Percentiles rank a stretch among this genome's conserved stretches.
phyloP scores from a whole-genome alignment of 495 filamentous ascomycete species.

The Aspergillus diversus region DNA sequence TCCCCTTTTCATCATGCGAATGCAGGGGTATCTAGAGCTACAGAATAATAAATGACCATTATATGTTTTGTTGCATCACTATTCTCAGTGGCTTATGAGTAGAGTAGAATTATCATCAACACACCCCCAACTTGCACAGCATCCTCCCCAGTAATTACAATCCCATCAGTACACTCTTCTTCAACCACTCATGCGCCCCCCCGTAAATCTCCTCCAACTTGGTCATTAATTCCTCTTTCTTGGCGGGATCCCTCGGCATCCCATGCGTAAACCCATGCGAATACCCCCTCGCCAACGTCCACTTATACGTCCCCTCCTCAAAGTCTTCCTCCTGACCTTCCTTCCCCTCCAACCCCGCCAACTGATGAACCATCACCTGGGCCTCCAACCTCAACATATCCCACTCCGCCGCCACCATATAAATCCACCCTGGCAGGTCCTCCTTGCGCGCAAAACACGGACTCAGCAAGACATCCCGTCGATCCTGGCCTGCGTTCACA shows the following conservation, averaged over 20 bases:
- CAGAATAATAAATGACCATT: no score
- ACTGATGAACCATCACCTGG: constrained; percentile 38
- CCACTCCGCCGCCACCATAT: constrained; percentile 35
- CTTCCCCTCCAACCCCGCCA: constrained; percentile 30
- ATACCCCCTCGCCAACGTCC: constrained; percentile 33
- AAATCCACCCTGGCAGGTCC: constrained; percentile 37
- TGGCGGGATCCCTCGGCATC: constrained; percentile 10
- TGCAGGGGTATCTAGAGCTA: no score
- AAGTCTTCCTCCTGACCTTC: constrained; percentile 27
- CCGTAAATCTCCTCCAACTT: constrained; percentile 26
- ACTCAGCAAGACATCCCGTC: constrained; percentile 40
- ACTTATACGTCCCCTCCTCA: constrained; percentile 34
- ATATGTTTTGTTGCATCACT: no score
- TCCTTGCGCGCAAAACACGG: constrained; percentile 33
- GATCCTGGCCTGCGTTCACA: constrained; percentile 34
- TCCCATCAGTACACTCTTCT: constrained; percentile 17
- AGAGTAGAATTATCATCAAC: no score
- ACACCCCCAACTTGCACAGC: no score
- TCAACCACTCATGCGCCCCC: constrained; percentile 31
- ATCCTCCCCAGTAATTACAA: no score
- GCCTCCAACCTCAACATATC: constrained; percentile 37
- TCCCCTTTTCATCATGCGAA: no score
- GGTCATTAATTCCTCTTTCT: constrained; percentile 17
- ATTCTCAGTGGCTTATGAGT: no score
- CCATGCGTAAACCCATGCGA: constrained; percentile 34